Conservation (phyloP, 169 alveolate genomes). For the Plasmodium knowlesi region DNA sequence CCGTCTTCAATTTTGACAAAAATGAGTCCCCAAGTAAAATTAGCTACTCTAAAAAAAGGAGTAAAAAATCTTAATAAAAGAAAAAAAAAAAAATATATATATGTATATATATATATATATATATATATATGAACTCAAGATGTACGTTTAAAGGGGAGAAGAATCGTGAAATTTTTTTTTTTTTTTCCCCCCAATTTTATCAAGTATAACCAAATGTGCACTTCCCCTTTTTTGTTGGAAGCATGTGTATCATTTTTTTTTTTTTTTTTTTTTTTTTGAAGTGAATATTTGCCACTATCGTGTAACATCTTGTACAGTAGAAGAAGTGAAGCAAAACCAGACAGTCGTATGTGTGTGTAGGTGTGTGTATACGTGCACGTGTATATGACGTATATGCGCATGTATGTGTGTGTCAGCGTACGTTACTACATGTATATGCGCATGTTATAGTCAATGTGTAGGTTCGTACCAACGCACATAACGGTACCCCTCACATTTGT, state of each 20-base stretch:
- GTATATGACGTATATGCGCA: constrained; percentile 8
- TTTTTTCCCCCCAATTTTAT: not conserved
- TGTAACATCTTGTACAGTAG: constrained; percentile 16
- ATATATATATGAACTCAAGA: not conserved
- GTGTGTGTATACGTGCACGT: constrained; percentile 2
- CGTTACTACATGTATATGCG: constrained; percentile 7
- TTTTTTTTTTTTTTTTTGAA: not conserved
- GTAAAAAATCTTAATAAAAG: constrained; percentile 20
- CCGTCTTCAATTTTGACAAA: constrained; percentile 23
- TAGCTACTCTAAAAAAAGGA: constrained; percentile 11
- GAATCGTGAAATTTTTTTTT: not conserved
- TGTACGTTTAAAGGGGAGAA: not conserved
- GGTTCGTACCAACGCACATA: constrained; percentile 8
- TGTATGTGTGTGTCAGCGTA: too few species aligned
- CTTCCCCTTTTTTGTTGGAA: not conserved
- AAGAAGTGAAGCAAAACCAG: not conserved
- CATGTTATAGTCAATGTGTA: not conserved
- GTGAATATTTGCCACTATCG: not conserved
- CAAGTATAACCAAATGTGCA: not conserved
- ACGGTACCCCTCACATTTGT: constrained; percentile 30
- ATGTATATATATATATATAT: too few species aligned
- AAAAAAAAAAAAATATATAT: too few species aligned
- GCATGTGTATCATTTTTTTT: not conserved
- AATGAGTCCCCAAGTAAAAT: constrained; percentile 34
- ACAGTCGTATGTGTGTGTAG: not conserved